These are phyloP conservation scores for Pseudofabraea citricarpa DNA, from an alignment of 2,329 filamentous ascomycete genomes.

Conservation along the genomic window DNA sequence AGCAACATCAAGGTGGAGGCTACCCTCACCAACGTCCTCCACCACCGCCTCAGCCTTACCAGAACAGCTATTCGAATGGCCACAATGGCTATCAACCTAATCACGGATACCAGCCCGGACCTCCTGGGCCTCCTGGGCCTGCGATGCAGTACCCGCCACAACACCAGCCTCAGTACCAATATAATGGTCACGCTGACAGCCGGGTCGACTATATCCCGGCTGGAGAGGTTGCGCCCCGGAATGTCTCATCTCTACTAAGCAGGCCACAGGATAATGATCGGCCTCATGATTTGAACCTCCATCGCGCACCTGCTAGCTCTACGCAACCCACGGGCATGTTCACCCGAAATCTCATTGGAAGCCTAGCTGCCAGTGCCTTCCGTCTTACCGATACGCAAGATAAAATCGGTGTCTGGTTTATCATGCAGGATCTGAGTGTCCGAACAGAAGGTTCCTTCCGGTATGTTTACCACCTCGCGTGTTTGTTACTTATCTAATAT, in stretches of 20 bases:
- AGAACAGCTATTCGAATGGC: background rate
- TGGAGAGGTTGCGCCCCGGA: conserved; percentile 1
- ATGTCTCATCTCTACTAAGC: background rate
- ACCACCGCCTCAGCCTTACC: background rate
- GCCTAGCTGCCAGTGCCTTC: conserved; percentile 82
- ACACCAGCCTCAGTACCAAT: conserved; percentile 28
- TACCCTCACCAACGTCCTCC: conserved; percentile 5
- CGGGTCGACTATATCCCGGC: conserved; percentile 2
- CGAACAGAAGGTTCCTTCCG: conserved; percentile 88
- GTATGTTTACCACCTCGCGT: conserved; percentile 42
- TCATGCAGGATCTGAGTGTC: conserved; percentile 91
- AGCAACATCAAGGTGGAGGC: conserved; percentile 18
- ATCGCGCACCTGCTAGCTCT: conserved; percentile 15
- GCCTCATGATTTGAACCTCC: conserved; percentile 13
- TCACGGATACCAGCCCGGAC: conserved; percentile 10
- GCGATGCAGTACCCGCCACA: background rate
- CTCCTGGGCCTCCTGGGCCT: background rate
- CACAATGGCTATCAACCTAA: conserved; percentile 5
- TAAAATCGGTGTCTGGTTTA: conserved; percentile 91
- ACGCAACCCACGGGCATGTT: conserved; percentile 73
- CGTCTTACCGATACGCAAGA: conserved; percentile 73
- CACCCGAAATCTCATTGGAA: conserved; percentile 91
- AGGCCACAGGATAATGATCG: background rate
- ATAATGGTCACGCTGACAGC: conserved; percentile 30
- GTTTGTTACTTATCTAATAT: background rate